Percentiles rank a stretch among this genome's conserved stretches.
Conservation (phyloP, 2,329 filamentous ascomycete species). For the Clarireedia sp. region DNA sequence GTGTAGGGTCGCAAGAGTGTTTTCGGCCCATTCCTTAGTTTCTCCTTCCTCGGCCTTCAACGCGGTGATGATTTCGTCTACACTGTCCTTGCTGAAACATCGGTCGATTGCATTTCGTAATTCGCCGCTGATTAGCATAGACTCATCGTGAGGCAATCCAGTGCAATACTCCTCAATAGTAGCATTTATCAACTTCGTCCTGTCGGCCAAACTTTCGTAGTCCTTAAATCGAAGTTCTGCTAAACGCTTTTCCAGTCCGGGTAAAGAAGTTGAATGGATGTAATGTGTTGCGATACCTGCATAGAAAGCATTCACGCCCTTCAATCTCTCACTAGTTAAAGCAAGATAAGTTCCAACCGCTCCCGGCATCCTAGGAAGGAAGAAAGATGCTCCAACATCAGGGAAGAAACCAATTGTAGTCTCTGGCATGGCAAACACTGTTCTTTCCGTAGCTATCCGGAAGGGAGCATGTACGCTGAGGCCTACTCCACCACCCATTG, state of each 20-base stretch:
- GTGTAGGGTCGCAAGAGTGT: conserved; percentile 67
- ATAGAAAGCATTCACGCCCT: conserved; percentile 81
- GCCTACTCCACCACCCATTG: conserved; percentile 96
- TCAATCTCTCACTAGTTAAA: conserved; percentile 76
- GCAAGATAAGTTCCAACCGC: conserved; percentile 85
- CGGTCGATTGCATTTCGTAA: conserved; percentile 77
- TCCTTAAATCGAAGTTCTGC: conserved; percentile 87
- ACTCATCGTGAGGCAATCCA: conserved; percentile 69
- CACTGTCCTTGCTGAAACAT: conserved; percentile 60
- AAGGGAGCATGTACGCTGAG: conserved; percentile 92
- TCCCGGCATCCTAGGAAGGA: conserved; percentile 84
- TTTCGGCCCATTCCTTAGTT: conserved; percentile 66
- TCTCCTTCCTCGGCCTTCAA: conserved; percentile 20
- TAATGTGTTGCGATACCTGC: conserved; percentile 93
- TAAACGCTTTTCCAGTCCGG: conserved; percentile 73
- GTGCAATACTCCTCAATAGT: conserved; percentile 91
- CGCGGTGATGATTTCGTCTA: conserved; percentile 63
- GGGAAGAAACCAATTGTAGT: conserved; percentile 98
- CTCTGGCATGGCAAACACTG: conserved; percentile 96
- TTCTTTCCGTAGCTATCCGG: conserved; percentile 91
- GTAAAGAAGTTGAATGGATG: conserved; percentile 80
- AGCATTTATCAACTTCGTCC: conserved; percentile 66
- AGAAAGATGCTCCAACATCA: conserved; percentile 94
- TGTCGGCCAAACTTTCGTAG: conserved; percentile 52
- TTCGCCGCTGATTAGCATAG: conserved; percentile 58